These are phyloP conservation scores for Vinca minor DNA, from an alignment of 257 asterid genomes.

Conservation along the genomic window DNA sequence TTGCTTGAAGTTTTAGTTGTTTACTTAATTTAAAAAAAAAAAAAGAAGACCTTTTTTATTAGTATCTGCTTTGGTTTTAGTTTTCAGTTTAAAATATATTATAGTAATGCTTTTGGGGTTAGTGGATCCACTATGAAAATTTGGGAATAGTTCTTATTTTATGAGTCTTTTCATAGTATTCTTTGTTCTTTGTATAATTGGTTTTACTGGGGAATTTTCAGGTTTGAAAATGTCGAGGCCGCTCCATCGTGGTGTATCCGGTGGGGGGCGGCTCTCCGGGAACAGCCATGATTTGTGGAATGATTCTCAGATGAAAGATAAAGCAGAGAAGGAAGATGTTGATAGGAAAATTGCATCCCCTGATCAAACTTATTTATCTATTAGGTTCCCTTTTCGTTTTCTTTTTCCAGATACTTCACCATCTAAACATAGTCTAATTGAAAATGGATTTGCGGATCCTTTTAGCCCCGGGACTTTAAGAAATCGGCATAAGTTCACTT, in stretches of 20 bases:
- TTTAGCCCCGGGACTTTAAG: constrained; percentile 50
- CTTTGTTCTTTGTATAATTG: constrained; percentile 13
- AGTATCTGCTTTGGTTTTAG: background rate
- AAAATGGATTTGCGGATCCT: constrained; percentile 69
- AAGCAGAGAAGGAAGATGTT: constrained; percentile 62
- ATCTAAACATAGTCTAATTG: constrained; percentile 46
- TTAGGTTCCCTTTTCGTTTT: constrained; percentile 50
- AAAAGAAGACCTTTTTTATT: background rate
- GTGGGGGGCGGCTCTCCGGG: constrained; percentile 51
- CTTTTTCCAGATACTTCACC: constrained; percentile 47
- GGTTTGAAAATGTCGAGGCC: constrained; percentile 77
- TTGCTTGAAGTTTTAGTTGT: background rate
- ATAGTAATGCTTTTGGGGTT: background rate
- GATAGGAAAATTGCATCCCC: constrained; percentile 32
- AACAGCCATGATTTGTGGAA: constrained; percentile 55
- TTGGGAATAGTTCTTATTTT: constrained; percentile 7
- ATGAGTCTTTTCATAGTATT: constrained; percentile 1
- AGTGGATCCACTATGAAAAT: constrained; percentile 10
- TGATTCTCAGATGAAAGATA: constrained; percentile 81
- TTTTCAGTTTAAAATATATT: background rate
- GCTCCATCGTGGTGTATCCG: constrained; percentile 74
- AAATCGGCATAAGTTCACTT: constrained; percentile 48
- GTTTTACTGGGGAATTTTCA: constrained; percentile 31
- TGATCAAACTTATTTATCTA: constrained; percentile 38
- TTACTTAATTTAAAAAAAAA: background rate